Percentiles rank a stretch among this genome's conserved stretches.
Conservation (phyloP, 768 basidiomycete species). For the Multifurca ochricompacta region DNA sequence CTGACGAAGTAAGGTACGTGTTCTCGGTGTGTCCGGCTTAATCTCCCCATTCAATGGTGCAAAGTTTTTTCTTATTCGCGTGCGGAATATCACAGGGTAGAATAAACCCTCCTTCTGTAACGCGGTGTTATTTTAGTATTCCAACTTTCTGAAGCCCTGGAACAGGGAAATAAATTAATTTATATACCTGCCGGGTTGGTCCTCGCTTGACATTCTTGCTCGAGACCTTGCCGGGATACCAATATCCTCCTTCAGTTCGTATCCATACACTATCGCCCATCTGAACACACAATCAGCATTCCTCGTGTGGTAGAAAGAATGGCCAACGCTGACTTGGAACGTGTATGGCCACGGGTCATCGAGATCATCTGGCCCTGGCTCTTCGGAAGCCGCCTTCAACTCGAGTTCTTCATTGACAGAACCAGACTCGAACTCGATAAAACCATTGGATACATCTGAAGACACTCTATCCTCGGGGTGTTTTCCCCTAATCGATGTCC, state of each 20-base stretch:
- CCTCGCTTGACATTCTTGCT: slow-evolving; percentile 14
- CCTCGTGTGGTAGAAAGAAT: not conserved
- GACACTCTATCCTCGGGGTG: not conserved
- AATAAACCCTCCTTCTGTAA: slow-evolving; percentile 17
- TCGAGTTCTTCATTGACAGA: not conserved
- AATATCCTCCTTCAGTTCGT: slow-evolving; percentile 17
- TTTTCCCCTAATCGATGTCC: not conserved
- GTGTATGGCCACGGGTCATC: slow-evolving; percentile 20
- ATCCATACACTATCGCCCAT: slow-evolving; percentile 18
- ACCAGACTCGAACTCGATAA: not conserved
- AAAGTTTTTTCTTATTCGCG: slow-evolving; percentile 18
- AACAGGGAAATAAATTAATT: too few species aligned
- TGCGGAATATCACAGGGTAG: slow-evolving; percentile 18
- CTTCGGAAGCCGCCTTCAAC: slow-evolving; percentile 2
- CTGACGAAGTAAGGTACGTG: slow-evolving; percentile 21
- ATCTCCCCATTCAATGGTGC: slow-evolving; percentile 27
- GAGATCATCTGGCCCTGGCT: slow-evolving; percentile 16
- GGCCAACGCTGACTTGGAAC: slow-evolving; percentile 8
- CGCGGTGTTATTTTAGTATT: not conserved
- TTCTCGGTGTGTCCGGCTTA: slow-evolving; percentile 25
- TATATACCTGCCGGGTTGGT: slow-evolving; percentile 16
- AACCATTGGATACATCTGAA: not conserved
- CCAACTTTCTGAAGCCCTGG: not conserved
- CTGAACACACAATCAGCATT: slow-evolving; percentile 6
- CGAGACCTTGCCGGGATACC: slow-evolving; percentile 16